Base-by-base conservation (phyloP, 805 yeast species). In the Blastobotrys peoriensis region DNA sequence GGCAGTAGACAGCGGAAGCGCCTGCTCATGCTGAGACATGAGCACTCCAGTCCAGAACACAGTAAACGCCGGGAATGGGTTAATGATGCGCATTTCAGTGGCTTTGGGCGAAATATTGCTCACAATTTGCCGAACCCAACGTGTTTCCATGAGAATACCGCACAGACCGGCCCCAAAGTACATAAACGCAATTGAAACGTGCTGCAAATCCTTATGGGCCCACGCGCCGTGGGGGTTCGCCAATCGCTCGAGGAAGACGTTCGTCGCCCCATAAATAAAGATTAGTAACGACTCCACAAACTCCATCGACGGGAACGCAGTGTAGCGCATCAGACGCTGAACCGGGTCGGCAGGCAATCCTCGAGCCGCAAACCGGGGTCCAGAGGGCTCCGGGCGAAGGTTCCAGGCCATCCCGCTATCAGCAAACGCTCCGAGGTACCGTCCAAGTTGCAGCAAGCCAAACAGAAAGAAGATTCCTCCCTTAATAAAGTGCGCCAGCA, bases 11-110 rank as follows among this genome's bases (percentile, higher is more conserved):
- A 83, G 73, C 43, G 62, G 69, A 1, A 93, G 81, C 4, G 89
- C 84, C 65, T 93, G 98, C 33, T 79, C 80, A 65, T 93, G 98
- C 63, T 83, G 86, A 1, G 97, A 88, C 98, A 93, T 93, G 50
- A 93, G 71, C 10, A 83, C 74, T 22, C 98, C 98, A 1, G 98
- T 93, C 95, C 96, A 93, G 67, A 86, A 93, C 27, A 93, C 85
- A 2, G 94, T 87, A 52, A 93, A 76, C 1, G 86, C 80, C 2
- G 98, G 97, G 76, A 93, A 87, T 27, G 97, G 97, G 61, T 93
- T 93, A 52, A 95, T 89, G 1, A 95, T 82, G 62, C 83, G 69
- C 51, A 76, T 54, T 34, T 40, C 34, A 15, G 48, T 46, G 10
- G 40, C 46, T 5, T 46, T 40, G 5, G 45, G 46, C 25, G 47